phyloP scores from a whole-genome alignment of 306 rosid genomes.

The Fagus sylvatica region DNA sequence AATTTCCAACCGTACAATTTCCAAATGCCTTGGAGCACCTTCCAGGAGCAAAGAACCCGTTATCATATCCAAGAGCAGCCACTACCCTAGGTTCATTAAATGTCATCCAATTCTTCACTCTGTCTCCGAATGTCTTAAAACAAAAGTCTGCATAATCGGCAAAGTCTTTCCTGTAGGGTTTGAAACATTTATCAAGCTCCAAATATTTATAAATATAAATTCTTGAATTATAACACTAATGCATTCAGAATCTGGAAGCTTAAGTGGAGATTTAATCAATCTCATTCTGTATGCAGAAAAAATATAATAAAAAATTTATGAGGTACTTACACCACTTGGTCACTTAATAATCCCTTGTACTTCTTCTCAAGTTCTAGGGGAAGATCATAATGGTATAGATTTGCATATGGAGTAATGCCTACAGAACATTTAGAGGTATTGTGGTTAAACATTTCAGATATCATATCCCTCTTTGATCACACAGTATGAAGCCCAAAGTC shows the following conservation, averaged over 20 bases:
- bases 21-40: constrained; percentile 84
- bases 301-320: not conserved
- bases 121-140: constrained; percentile 86
- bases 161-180: constrained; percentile 70
- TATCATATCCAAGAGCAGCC: constrained; percentile 94
- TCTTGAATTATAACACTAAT: not conserved
- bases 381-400: constrained; percentile 91
- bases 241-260: not conserved
- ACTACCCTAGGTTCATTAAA: constrained; percentile 86
- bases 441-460: not conserved
- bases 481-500: no score
- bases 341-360: constrained; percentile 69
- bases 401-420: constrained; percentile 95
- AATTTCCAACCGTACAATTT: constrained; percentile 76
- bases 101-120: constrained; percentile 97
- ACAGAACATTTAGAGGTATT: constrained; percentile 7
- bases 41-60: constrained; percentile 81
- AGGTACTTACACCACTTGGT: constrained; percentile 73
- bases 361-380: constrained; percentile 79
- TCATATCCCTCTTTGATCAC: no score
- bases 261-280: not conserved
- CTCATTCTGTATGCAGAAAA: not conserved
- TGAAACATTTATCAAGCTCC: constrained; percentile 17
- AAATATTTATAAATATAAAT: not conserved
- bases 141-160: constrained; percentile 93